Conservation (phyloP, 1,284 basidiomycete species). For the Pascua guehoae region DNA sequence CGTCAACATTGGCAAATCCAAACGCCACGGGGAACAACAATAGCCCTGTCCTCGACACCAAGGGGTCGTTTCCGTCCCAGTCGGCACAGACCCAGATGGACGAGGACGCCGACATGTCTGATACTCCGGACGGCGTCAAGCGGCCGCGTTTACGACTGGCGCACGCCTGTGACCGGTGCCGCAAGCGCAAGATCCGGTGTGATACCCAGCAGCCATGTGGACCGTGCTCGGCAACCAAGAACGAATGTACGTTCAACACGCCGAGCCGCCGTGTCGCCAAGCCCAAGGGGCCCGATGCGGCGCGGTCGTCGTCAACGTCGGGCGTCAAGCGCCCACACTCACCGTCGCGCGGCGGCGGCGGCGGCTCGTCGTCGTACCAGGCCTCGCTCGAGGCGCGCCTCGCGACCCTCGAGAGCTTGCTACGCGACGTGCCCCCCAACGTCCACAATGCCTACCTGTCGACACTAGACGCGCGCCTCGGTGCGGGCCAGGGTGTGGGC, state of each 20-base stretch:
- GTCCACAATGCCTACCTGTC: conserved; percentile 49
- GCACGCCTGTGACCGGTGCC: conserved; percentile 44
- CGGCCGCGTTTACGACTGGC: conserved; percentile 47
- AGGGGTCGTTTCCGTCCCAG: neutral
- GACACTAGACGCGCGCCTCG: conserved; percentile 43
- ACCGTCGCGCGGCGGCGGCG: conserved; percentile 11
- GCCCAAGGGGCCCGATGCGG: conserved; percentile 27
- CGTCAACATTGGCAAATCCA: too few species aligned
- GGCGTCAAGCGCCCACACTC: conserved; percentile 35
- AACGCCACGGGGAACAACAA: too few species aligned
- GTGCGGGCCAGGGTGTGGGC: conserved; percentile 40
- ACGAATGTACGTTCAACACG: conserved; percentile 50
- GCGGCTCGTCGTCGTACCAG: conserved; percentile 17
- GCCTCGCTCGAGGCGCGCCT: conserved; percentile 46
- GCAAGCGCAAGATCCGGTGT: conserved; percentile 47
- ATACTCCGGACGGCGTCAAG: conserved; percentile 29
- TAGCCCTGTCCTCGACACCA: neutral
- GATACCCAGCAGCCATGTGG: conserved; percentile 51
- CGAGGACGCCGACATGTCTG: conserved; percentile 19
- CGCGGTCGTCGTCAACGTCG: conserved; percentile 11
- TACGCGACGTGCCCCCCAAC: conserved; percentile 49
- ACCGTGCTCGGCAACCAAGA: conserved; percentile 47
- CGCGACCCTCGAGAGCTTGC: conserved; percentile 46
- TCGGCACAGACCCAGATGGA: conserved; percentile 4
- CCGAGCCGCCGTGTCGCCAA: conserved; percentile 45